Evolutionary conservation across 2,329 filamentous ascomycete species (phyloP), one percentile per base, ranked within the genome.

Genomic region (Akanthomyces uredinophilus): DNA sequence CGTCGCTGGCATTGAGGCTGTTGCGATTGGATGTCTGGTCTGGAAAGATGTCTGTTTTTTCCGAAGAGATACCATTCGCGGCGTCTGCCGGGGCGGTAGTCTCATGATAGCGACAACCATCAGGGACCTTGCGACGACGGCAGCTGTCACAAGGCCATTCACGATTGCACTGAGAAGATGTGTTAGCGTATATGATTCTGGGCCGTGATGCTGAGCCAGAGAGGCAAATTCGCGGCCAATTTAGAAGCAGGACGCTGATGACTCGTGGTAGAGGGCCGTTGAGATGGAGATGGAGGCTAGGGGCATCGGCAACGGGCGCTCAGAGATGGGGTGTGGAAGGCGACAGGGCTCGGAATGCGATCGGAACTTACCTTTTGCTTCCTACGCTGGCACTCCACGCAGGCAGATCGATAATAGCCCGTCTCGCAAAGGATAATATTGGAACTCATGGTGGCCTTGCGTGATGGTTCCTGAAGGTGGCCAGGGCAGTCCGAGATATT

Each of bases 381-480:
- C 57, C 74, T 69, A 44, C 74, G 72, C 65, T 76, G 72, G 55
- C 74, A 80, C 67, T 79, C 77, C 39, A 74, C 76, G 68, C 78
- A 80, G 58, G 78, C 76, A 18, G 71, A 69, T 57, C 71, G 71
- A 63, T 70, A 67, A 59, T 69, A 66, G 14, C 63, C 55, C 44
- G 62, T 63, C 47, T 63, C 62, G 56, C 35, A 56, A 6, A 61
- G 56, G 39, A 63, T 49, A 44, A 53, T 63, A 47, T 63, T 63
- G 46, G 62, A 53, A 44, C 62, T 63, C 62, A 63, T 63, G 32
- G 14, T 29, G 58, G 41, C 22, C 6, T 54, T 16, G 13, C n/a
- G 4, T 37, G 58, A 60, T 18, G 54, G 47, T 60, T 60, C 46
- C 37, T 60, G 57, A 22, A n/a, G 10, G 35, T 22, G 8, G 46